Base-by-base conservation (phyloP, 257 asterid species). In the Echium plantagineum region DNA sequence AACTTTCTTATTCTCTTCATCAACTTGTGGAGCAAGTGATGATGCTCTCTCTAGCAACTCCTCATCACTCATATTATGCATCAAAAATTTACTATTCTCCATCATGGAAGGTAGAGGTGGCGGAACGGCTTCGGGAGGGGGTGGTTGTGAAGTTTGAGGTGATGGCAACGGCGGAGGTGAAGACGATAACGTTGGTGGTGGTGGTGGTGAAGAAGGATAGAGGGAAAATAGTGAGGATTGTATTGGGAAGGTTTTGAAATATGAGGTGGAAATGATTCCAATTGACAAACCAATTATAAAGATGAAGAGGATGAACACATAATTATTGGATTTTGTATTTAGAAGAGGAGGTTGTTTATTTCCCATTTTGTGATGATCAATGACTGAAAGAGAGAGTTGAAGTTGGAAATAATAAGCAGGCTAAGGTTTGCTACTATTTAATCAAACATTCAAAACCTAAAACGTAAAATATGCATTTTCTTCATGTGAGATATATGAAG, bases 41-140 rank as follows among this genome's bases (percentile, higher is more conserved):
- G 86, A 69, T 21, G 88, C 88, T 63, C 69, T 73, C 75, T 7
- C 6, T 0, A 83, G 32, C 84, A 85, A 61, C 66, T 83, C 90
- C 16, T 69, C 73, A 15, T 85, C 94, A 24, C 81, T 83, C 90
- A 75, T 81, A 38, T 74, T 77, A 70, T 86, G 89, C 78, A 49
- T 74, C 1, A 69, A 4, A 8, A 57, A 57, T 5, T 30, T 24
- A n/a, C n/a, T n/a, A 30, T 65, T 49, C 7, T 68, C 47, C 35
- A 8, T 47, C 55, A 63, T 28, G n/a, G 62, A 21, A 57, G 6
- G 16, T 38, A 30, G 21, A 9, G 38, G 20, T 6, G 53, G 63
- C 3, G 64, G 21, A 0, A 66, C 32, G 1, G 64, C 32, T 13
- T 17, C 18, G 1, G n/a, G 60, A 1, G 68, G 47, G 0, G 16